phyloP scores from a whole-genome alignment of 2,329 filamentous ascomycete genomes.

The Trichoderma atrobrunneum region DNA sequence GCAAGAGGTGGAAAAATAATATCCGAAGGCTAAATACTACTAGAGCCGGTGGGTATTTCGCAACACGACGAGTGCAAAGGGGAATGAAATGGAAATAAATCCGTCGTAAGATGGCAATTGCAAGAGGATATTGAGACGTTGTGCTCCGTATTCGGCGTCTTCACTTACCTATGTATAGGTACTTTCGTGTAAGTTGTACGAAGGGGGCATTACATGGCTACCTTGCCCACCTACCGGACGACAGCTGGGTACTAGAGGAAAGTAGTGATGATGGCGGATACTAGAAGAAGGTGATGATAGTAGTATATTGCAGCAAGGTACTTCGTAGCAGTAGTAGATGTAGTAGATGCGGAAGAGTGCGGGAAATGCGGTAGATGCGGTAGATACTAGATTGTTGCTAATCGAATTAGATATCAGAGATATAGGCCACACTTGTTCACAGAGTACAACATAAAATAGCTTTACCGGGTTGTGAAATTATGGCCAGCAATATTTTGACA shows the following conservation, averaged over 20 bases:
- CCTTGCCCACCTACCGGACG: not conserved
- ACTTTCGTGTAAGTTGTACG: not conserved
- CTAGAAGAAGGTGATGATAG: not conserved
- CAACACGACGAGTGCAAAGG: not conserved
- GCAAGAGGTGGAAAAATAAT: conserved; percentile 13
- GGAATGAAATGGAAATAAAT: not conserved
- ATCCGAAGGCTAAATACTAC: conserved; percentile 5
- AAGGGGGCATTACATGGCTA: not conserved
- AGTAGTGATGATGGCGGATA: not conserved
- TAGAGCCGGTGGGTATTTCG: not conserved
- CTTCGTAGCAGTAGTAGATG: too few species aligned
- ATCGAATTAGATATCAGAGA: not conserved
- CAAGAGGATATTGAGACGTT: not conserved
- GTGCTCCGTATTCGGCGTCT: not conserved
- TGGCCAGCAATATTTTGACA: not conserved
- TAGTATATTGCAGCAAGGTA: too few species aligned
- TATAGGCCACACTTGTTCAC: not conserved
- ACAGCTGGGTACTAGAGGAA: not conserved
- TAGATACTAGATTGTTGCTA: not conserved
- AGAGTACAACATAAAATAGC: not conserved
- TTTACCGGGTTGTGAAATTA: not conserved
- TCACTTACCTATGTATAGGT: not conserved
- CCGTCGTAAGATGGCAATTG: not conserved
- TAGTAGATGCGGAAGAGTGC: too few species aligned
- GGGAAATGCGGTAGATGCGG: too few species aligned